Base-by-base conservation (phyloP, 805 yeast species). In the Saccharomycopsis sp. region DNA sequence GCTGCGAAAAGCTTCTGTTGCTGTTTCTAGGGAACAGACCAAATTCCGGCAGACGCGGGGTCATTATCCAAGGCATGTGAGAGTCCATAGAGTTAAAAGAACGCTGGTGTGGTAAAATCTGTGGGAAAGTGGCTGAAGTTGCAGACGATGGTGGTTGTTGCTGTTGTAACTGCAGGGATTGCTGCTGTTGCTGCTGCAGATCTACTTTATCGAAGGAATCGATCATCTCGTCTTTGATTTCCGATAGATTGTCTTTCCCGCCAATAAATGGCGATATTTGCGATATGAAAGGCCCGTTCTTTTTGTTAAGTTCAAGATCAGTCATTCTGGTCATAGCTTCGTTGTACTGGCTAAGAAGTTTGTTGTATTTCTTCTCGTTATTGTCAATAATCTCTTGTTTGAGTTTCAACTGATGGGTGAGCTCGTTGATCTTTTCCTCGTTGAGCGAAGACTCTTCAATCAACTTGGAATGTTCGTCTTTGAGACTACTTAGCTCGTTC, bases 331-430 rank as follows among this genome's bases (percentile, higher is more conserved):
- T 53, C 21, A 60, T 50, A 2, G 41, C 48, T 5, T 16, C 16
- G 24, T 51, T 56, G 18, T 58, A 40, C 34, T 55, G 59, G 20
- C 20, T 40, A 16, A 61, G 57, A 14, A 64, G 41, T 29, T 64
- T 62, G 24, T 64, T 60, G 7, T 63, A 55, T 41, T 64, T 64
- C 16, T 50, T 52, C 2, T 57, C 50, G 37, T 57, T 57, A 16
- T 50, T 34, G 18, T 37, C 53, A 37, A 54, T 53, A 15, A 56
- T 50, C 8, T 63, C 64, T 9, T 59, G 52, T 24, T 46, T 47
- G 1, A 24, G 24, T 44, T 48, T 37, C 2, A 53, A 29, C 16
- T 58, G 55, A 3, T 57, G 55, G n/a, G 51, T 41, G 23, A 55
- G 50, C 12, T 53, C 54, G 3, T 40, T 18, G n/a, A 53, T 23